Evolutionary conservation across 108 stramenopile species (phyloP), one percentile per base, ranked within the genome.

Genomic region (Fistulifera pelliculosa): DNA sequence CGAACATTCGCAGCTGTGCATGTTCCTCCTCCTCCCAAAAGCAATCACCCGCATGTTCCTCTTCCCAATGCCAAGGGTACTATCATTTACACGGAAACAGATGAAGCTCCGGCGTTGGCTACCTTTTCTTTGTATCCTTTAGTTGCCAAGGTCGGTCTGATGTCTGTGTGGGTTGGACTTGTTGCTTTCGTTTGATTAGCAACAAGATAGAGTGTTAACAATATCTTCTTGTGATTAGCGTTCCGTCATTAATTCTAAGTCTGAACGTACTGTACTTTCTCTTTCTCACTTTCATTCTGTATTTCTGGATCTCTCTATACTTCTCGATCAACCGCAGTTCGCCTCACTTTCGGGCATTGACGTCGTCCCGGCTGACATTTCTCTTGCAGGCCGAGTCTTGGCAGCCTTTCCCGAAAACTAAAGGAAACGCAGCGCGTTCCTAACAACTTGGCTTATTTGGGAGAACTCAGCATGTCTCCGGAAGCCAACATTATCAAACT

Each of bases 91-190:
- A 95, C 94, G 21, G 89, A 93, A 57, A 90, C 87, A 27, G 90
- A 93, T 53, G 90, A 93, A 68, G 94, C 91, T 25, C 91, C 94
- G n/a, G 85, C 87, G 8, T 60, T 95, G 43, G 94, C 94, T 15
- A 95, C 94, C 47, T 93, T 81, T 69, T 70, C 69, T 59, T 67
- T 95, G 24, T 81, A 89, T 49, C 94, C 94, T 3, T 75, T 87
- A 62, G 65, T 91, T 48, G 35, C 70, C 25, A 90, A 88, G 81
- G 78, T 87, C n/a, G n/a, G n/a, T n/a, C n/a, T n/a, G n/a, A n/a
- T n/a, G n/a, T n/a, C n/a, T n/a, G n/a, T n/a, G n/a, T n/a, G n/a
- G n/a, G n/a, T n/a, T n/a, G n/a, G n/a, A n/a, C n/a, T n/a, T n/a
- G n/a, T n/a, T n/a, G n/a, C n/a, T 35, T 35, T 35, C 31, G 31